These are phyloP conservation scores for Penicillium sclerotigenum DNA, from an alignment of 2,329 filamentous ascomycete genomes.

Conservation along the genomic window DNA sequence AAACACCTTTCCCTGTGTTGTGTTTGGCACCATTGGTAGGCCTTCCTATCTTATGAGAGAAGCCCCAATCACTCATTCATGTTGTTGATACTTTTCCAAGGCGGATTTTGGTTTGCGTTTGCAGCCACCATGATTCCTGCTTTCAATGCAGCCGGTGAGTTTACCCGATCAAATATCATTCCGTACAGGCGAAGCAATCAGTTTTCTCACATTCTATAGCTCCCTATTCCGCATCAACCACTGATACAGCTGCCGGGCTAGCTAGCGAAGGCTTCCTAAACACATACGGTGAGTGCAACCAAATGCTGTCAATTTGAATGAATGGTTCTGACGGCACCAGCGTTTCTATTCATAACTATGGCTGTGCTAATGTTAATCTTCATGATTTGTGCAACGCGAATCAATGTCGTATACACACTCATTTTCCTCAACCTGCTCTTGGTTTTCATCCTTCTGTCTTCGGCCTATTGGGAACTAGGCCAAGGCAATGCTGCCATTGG, in stretches of 20 bases:
- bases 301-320: too few species aligned
- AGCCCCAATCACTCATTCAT: not conserved
- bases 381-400: slow-evolving; percentile 67
- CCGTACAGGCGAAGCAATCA: slow-evolving; percentile 38
- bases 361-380: slow-evolving; percentile 64
- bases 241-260: slow-evolving; percentile 25
- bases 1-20: slow-evolving; percentile 59
- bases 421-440: slow-evolving; percentile 65
- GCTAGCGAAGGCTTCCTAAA: slow-evolving; percentile 23
- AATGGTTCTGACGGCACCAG: not conserved
- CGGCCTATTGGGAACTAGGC: slow-evolving; percentile 58
- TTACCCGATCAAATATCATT: slow-evolving; percentile 51
- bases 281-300: slow-evolving; percentile 20
- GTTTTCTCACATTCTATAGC: slow-evolving; percentile 11
- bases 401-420: slow-evolving; percentile 66
- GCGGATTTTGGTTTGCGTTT: slow-evolving; percentile 56
- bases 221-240: slow-evolving; percentile 26
- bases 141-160: slow-evolving; percentile 51
- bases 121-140: slow-evolving; percentile 55
- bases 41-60: not conserved
- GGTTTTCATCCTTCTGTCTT: slow-evolving; percentile 59
- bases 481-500: slow-evolving; percentile 33
- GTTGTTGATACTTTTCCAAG: slow-evolving; percentile 11
- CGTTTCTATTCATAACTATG: slow-evolving; percentile 66
- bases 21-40: slow-evolving; percentile 53